Conservation (phyloP, 192 early-diverging fungal species). For the Umbelopsis sp. region DNA sequence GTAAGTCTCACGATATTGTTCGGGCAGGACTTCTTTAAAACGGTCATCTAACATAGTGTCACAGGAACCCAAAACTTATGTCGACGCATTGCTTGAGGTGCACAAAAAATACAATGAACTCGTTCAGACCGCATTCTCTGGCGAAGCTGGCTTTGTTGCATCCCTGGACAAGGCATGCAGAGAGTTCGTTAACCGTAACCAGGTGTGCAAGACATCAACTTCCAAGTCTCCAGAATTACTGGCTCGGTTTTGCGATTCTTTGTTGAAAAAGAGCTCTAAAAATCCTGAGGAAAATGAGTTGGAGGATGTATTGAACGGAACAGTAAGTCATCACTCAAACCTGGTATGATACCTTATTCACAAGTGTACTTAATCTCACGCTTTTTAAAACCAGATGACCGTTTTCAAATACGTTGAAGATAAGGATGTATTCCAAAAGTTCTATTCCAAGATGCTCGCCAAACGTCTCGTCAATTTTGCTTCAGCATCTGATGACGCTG, state of each 20-base stretch:
- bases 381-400: conserved; percentile 65
- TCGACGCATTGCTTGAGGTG: conserved; percentile 83
- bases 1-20: conserved; percentile 34
- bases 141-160: conserved; percentile 86
- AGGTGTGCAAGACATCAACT: conserved; percentile 69
- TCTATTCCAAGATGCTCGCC: conserved; percentile 92
- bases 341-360: background rate
- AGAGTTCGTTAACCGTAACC: conserved; percentile 92
- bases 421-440: conserved; percentile 98
- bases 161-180: conserved; percentile 93
- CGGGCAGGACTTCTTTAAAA: background rate
- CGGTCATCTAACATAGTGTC: background rate
- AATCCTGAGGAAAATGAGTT: conserved; percentile 74
- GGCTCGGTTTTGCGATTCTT: conserved; percentile 87
- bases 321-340: conserved; percentile 45
- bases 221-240: conserved; percentile 86
- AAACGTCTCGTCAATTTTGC: conserved; percentile 89
- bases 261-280: conserved; percentile 85
- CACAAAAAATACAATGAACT: conserved; percentile 86
- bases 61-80: conserved; percentile 83
- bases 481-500: conserved; percentile 90
- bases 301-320: conserved; percentile 64
- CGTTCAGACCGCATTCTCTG: conserved; percentile 76
- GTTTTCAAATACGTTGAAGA: conserved; percentile 97
- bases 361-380: background rate